A percentile compares a stretch with the other conserved stretches of the same genome.
These are phyloP conservation scores for Aspergillus sp. DNA, from an alignment of 2,329 filamentous ascomycete genomes.

Conservation along the genomic window DNA sequence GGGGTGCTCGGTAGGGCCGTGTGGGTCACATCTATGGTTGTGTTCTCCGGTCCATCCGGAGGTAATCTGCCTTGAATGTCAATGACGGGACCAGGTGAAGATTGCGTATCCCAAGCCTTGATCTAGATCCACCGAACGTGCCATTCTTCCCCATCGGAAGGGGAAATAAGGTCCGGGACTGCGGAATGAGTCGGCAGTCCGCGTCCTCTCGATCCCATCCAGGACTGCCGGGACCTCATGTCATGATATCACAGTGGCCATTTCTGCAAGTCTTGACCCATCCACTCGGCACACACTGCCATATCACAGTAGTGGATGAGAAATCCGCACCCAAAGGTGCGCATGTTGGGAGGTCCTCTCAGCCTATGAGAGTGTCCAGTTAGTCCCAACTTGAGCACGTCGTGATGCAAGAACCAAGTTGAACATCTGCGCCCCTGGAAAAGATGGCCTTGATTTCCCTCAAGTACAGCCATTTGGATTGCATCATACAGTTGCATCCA, in stretches of 20 bases:
- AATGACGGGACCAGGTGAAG: background rate
- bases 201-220: background rate
- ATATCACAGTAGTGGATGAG: slow-evolving; percentile 1
- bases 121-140: background rate
- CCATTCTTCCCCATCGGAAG: background rate
- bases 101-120: background rate
- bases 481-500: slow-evolving; percentile 23
- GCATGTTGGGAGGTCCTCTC: slow-evolving; percentile 3
- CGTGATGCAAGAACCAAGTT: slow-evolving; percentile 19
- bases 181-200: slow-evolving; percentile 11
- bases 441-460: background rate
- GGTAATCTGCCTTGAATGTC: background rate
- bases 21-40: background rate
- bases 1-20: no score
- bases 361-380: slow-evolving; percentile 1
- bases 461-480: slow-evolving; percentile 10
- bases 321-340: slow-evolving; percentile 5
- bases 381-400: slow-evolving; percentile 7
- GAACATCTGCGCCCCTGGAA: slow-evolving; percentile 6
- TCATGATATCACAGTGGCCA: slow-evolving; percentile 20
- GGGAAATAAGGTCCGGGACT: background rate
- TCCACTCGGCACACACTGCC: background rate
- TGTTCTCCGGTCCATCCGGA: background rate
- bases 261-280: slow-evolving; percentile 5
- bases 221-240: background rate